Evolutionary conservation across 2,329 filamentous ascomycete genomes (phyloP), one percentile per base, ranked within the genome.

Genomic region (Alternaria viburni): DNA sequence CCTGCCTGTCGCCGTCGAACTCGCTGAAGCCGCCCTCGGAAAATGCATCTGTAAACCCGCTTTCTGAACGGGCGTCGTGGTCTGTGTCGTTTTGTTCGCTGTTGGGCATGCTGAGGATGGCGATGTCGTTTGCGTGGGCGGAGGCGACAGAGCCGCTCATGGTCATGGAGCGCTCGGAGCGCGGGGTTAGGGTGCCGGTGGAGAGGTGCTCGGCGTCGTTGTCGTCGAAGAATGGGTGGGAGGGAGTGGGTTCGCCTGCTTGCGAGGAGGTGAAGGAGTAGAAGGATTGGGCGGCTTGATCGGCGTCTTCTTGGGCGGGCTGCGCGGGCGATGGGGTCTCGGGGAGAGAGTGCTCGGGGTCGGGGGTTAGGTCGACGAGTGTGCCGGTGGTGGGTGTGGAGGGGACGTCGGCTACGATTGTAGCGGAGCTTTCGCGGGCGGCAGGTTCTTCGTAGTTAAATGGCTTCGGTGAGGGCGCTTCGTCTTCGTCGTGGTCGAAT

Each of bases 401-500:
- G 23, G 43, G 26, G 11, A 60, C 32, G 13, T 47, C 54, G 10
- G 75, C 67, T 51, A 76, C 59, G 12, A 77, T 19, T 13, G 77
- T 80, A 15, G 73, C 74, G 30, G 76, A 73, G 64, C 68, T 75
- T 58, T 74, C 74, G 61, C 74, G 72, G 41, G 75, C 70, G 10
- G 28, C 47, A 11, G 57, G 58, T 45, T 77, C 76, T 54, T 66
- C 61, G 61, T 75, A 74, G 19, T 59, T 65, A 41, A 76, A 75
- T 0, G 72, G 65, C n/a, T 74, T 69, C 0, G 75, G 73, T 11
- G 74, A 70, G 4, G 72, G 72, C 3, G 74, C 70, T 54, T 79
- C 74, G 17, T 79, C 71, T 9, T 76, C 66, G 56, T 72, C 67
- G 54, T 79, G 73, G 41, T 84, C 83, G 32, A 84, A 81, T 11